Evolutionary conservation across 2,329 filamentous ascomycete species (phyloP).

Genomic region (Trichoderma sp.): DNA sequence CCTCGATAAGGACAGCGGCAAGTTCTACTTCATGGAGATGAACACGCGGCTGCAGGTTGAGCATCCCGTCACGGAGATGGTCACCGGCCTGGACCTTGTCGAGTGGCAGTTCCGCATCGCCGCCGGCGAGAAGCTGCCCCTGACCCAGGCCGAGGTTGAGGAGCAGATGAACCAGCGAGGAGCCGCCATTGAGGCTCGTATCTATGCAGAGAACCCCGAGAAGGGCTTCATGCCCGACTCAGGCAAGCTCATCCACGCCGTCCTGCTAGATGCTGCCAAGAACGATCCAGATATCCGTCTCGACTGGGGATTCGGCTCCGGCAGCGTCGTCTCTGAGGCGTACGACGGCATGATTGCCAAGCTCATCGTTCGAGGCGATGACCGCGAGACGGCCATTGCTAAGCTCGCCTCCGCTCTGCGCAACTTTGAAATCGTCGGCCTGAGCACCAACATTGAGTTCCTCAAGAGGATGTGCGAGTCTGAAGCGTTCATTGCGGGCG

Average conservation of each 20-base stretch:
- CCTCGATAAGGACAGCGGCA: conserved; percentile 74
- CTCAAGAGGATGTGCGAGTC: conserved; percentile 82
- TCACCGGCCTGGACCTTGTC: conserved; percentile 72
- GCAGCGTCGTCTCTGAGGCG: conserved; percentile 87
- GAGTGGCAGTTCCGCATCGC: conserved; percentile 89
- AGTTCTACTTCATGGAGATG: conserved; percentile 82
- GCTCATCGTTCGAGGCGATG: conserved; percentile 81
- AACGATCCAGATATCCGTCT: conserved; percentile 74
- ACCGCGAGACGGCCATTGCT: conserved; percentile 75
- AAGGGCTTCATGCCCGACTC: conserved; percentile 93
- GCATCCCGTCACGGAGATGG: conserved; percentile 81
- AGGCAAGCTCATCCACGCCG: conserved; percentile 78
- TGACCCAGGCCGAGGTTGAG: conserved; percentile 64
- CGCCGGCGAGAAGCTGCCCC: conserved; percentile 54
- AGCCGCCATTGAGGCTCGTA: conserved; percentile 90
- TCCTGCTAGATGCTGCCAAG: conserved; percentile 61
- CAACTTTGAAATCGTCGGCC: conserved; percentile 87
- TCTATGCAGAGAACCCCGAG: conserved; percentile 93
- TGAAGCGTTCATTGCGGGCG: conserved; percentile 75
- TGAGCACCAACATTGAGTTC: conserved; percentile 96
- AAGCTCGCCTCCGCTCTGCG: conserved; percentile 78
- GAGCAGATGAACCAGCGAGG: conserved; percentile 70
- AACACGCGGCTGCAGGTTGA: conserved; percentile 92
- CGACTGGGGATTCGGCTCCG: conserved; percentile 87
- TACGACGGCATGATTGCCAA: conserved; percentile 99